Evolutionary conservation across 305 asterid species (phyloP), one percentile per base, ranked within the genome.

Genomic region (Fraxinus ornus): DNA sequence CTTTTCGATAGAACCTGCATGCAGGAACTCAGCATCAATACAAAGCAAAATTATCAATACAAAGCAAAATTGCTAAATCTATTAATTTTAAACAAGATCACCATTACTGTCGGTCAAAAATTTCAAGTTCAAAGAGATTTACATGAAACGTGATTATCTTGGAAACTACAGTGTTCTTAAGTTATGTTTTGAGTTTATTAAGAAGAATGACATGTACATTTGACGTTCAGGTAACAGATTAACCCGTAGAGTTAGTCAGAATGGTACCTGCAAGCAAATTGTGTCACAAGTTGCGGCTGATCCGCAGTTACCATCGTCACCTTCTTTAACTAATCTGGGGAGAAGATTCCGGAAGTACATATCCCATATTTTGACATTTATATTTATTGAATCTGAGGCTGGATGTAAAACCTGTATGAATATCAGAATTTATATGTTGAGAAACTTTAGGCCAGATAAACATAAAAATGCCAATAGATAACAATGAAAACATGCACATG

Each of bases 251-350:
- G 35, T 24, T 64, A 60, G 22, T 60, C 4, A 60, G 28, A 60
- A n/a, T 7, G 72, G 0, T 76, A 95, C 99, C 98, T 95, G 99
- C 97, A 95, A 86, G 91, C 97, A 94, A 41, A 93, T 80, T 26
- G 97, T 91, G 92, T 95, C 98, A 44, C 95, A 92, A 35, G 88
- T 89, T 7, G 97, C 97, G 35, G 98, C 78, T 13, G 99, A 93
- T 84, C 99, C 99, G 24, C 89, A 90, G 83, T 95, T 95, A 57
- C 97, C 96, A 83, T 95, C 99, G 80, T 90, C 88, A 15, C 99
- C 99, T 81, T 87, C 86, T 87, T 88, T 95, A 79, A 89, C 98
- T 84, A 95, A 83, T 78, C 93, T 77, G 19, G 97, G 98, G 74
- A 95, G 94, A 83, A 95, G 89, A 81, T 90, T 84, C 75, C 85